Evolutionary conservation across 257 asterid genomes (phyloP).

Genomic region (Primulina tabacum): DNA sequence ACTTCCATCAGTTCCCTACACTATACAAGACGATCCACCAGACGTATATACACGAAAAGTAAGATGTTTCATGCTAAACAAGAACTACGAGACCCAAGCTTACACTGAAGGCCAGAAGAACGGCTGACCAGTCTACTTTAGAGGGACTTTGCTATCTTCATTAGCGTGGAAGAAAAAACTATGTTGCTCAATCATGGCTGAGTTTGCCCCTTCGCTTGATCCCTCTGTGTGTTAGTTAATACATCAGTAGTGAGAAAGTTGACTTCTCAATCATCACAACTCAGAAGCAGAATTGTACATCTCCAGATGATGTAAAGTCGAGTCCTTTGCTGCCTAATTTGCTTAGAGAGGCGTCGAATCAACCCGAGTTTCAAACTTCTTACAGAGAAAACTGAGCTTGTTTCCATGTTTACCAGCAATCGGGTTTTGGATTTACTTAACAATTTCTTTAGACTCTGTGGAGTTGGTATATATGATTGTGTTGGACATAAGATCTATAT

Average conservation of each 20-base stretch:
- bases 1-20: not conserved
- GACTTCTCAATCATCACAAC: conserved; percentile 43
- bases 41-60: not conserved
- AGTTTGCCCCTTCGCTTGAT: not conserved
- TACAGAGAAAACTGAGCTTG: conserved; percentile 29
- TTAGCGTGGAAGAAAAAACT: not conserved
- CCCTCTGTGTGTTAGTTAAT: not conserved
- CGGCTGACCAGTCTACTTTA: not conserved
- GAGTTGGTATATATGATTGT: conserved; percentile 12
- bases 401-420: conserved; percentile 33
- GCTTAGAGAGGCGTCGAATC: conserved; percentile 61
- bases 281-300: conserved; percentile 65
- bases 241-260: not conserved
- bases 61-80: not conserved
- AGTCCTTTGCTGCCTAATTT: conserved; percentile 61
- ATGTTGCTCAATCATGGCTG: not conserved
- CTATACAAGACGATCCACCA: not conserved
- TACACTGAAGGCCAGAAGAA: not conserved
- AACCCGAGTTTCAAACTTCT: conserved; percentile 52
- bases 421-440: not conserved
- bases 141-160: not conserved
- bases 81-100: not conserved
- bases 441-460: conserved; percentile 1
- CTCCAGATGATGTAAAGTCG: conserved; percentile 85
- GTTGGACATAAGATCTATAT: conserved; percentile 11